Base-by-base conservation (phyloP, 352 stramenopile genomes). In the Pythium dissimile region DNA sequence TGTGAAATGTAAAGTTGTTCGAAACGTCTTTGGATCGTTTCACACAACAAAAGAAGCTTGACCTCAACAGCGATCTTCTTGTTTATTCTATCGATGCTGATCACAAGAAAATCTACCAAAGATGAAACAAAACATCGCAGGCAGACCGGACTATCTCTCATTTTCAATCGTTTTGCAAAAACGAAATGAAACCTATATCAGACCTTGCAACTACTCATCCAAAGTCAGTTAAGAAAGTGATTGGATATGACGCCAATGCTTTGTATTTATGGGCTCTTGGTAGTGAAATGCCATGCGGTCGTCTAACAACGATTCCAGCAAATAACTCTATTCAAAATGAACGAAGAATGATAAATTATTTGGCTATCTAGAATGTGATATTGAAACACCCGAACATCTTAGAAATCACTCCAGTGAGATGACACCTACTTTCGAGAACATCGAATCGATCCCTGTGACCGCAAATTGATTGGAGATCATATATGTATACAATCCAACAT, bases 341-440 rank as follows among this genome's bases (percentile, higher is more conserved):
- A n/a, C n/a, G n/a, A n/a, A n/a, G n/a, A n/a, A n/a, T n/a, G n/a
- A n/a, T n/a, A n/a, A n/a, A n/a, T n/a, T n/a, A n/a, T n/a, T n/a
- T n/a, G n/a, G n/a, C n/a, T n/a, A n/a, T n/a, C n/a, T n/a, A n/a
- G 56, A n/a, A n/a, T n/a, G n/a, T n/a, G n/a, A n/a, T n/a, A n/a
- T n/a, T n/a, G n/a, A n/a, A n/a, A n/a, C n/a, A 16, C 71, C 71
- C 12, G 55, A 67, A 1, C 42, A 72, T 30, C 47, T 76, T 0
- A 74, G 70, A 51, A 32, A 68, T 0, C 65, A 72, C 28, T 79
- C 72, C n/a, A 50, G 13, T 50, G 66, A 78, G 32, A 75, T 75
- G 62, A 65, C 51, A 5, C 59, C 66, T 3, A 73, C 75, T 7
- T 78, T 75, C 27, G 75, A 78, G n/a, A 75, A 75, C 13, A 52